phyloP scores from a whole-genome alignment of 2,329 filamentous ascomycete species.

The Pseudovirgaria hyperparasitica region DNA sequence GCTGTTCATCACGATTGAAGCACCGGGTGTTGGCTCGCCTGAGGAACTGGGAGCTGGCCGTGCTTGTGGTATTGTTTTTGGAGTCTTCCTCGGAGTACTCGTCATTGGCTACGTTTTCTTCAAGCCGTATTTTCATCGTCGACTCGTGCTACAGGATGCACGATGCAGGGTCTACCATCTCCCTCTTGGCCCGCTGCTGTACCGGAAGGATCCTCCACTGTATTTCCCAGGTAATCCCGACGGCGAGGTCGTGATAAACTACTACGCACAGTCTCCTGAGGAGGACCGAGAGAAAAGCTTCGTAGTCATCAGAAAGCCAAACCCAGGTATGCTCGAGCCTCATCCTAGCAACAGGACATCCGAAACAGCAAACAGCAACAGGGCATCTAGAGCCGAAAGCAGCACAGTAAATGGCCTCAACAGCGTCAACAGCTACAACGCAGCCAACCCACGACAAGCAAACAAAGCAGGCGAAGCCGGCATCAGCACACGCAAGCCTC shows the following conservation, averaged over 20 bases:
- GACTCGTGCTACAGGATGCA: slow-evolving; percentile 14
- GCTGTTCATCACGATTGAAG: slow-evolving; percentile 46
- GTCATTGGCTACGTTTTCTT: slow-evolving; percentile 15
- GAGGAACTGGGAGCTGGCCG: slow-evolving; percentile 19
- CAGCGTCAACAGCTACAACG: no score
- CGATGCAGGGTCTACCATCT: slow-evolving; percentile 15
- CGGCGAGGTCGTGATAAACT: slow-evolving; percentile 25
- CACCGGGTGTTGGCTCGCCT: slow-evolving; percentile 19
- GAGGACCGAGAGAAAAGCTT: slow-evolving; percentile 10
- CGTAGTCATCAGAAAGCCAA: slow-evolving; percentile 2
- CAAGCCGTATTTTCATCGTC: slow-evolving; percentile 16
- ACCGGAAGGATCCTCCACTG: slow-evolving; percentile 25
- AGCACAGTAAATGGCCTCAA: no score
- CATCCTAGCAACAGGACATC: no score
- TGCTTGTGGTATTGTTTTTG: slow-evolving; percentile 14
- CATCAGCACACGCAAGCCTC: slow-evolving; percentile 9
- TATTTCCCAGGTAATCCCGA: slow-evolving; percentile 28
- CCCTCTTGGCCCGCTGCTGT: slow-evolving; percentile 25
- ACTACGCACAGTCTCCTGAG: slow-evolving; percentile 23
- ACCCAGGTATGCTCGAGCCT: slow-evolving; percentile 8
- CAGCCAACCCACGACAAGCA: slow-evolving; percentile 8
- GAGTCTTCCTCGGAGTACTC: slow-evolving; percentile 14
- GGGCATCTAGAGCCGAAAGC: no score
- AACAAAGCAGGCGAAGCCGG: slow-evolving; percentile 6
- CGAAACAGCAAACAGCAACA: no score